Percentiles rank a stretch among this genome's conserved stretches.
phyloP scores from a whole-genome alignment of 129 eudicot genomes.

The Flaveria linearis region DNA sequence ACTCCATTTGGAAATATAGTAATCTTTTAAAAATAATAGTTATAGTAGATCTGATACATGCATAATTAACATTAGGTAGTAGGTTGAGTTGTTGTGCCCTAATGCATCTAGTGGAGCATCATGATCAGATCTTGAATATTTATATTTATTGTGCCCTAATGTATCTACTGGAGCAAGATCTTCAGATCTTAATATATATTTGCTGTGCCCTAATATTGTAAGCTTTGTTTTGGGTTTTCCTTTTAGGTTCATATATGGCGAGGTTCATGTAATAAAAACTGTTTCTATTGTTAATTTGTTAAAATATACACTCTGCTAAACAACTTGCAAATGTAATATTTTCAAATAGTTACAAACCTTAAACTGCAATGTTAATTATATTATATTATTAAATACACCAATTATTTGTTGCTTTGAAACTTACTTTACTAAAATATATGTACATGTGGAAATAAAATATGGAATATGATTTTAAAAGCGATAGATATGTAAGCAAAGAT shows the following conservation, averaged over 20 bases:
- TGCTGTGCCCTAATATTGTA: background rate
- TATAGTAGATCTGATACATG: background rate
- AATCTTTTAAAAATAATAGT: background rate
- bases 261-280: background rate
- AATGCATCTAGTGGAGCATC: too few relatives aligned
- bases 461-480: background rate
- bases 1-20: background rate
- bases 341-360: background rate
- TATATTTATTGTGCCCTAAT: constrained; percentile 7
- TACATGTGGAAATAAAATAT: background rate
- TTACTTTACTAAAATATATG: constrained; percentile 4
- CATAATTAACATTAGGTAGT: too few relatives aligned
- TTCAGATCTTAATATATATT: background rate
- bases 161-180: background rate
- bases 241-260: background rate
- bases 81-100: too few relatives aligned
- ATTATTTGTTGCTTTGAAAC: background rate
- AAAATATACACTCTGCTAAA: background rate
- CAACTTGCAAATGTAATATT: background rate
- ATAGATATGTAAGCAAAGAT: background rate
- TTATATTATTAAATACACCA: background rate
- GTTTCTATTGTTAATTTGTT: background rate
- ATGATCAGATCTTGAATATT: too few relatives aligned
- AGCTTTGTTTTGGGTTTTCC: background rate
- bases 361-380: background rate